Conservation (phyloP, 2,329 filamentous ascomycete species). For the Nemania sp. region DNA sequence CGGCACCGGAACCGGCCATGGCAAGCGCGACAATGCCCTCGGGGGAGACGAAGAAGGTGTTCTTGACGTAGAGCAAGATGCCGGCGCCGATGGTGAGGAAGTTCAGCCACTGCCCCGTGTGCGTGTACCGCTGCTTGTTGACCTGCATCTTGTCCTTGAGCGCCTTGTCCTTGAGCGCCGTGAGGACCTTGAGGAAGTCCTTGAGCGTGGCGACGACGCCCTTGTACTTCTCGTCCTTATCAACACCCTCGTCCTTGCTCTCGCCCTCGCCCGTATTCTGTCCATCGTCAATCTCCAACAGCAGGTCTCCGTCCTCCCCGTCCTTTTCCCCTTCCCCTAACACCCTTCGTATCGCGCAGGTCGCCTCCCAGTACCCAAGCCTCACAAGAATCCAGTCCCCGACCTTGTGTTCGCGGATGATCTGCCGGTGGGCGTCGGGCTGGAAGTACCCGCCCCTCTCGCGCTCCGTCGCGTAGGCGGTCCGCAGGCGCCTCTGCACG, state of each 20-base stretch:
- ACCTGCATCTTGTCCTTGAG: conserved; percentile 5
- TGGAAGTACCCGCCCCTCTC: not conserved
- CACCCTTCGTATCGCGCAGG: not conserved
- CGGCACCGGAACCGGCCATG: not conserved
- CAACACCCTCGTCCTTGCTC: not conserved
- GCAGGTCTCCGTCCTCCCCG: not conserved
- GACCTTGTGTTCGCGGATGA: conserved; percentile 1
- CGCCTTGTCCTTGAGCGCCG: not conserved
- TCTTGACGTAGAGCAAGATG: not conserved
- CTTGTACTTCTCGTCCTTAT: not conserved
- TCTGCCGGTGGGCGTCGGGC: not conserved
- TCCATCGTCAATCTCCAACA: not conserved
- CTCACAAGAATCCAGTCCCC: not conserved
- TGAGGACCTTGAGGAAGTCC: conserved; percentile 1
- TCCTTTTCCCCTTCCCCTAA: not conserved
- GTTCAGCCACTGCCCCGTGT: not conserved
- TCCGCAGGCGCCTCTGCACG: not conserved
- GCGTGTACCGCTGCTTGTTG: conserved; percentile 3
- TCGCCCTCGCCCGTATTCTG: not conserved
- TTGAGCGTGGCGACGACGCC: not conserved
- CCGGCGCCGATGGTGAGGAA: conserved; percentile 3
- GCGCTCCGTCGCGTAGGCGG: not conserved
- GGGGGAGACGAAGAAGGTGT: not conserved
- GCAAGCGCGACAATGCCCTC: not conserved
- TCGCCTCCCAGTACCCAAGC: not conserved